Base-by-base conservation (phyloP, 2,329 filamentous ascomycete species). In the Aspergillus eucalypticola region DNA sequence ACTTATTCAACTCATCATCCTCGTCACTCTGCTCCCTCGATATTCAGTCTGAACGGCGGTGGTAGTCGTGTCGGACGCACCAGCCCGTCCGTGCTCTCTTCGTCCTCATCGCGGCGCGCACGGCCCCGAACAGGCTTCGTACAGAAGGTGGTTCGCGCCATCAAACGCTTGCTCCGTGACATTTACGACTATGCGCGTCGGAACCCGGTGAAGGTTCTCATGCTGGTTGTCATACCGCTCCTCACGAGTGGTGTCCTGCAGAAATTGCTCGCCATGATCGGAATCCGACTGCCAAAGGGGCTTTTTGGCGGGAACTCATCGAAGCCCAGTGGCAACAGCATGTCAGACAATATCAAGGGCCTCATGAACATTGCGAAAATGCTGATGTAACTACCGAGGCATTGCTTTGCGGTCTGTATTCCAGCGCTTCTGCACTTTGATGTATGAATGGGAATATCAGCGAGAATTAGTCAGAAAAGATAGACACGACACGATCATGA, bases 191-290 rank as follows among this genome's bases (percentile, higher is more conserved):
- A 94, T 78, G 90, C 91, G 69, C 89, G 91, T 73, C 84, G 87
- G 39, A 89, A 97, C 78, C 94, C 93, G 0, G 79, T 92, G 72
- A 96, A 96, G 79, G 90, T 96, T 51, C 90, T 97, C 80, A 83
- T 91, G 81, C 85, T 92, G 63, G 89, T 96, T 64, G 84, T 97
- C 69, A 87, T 97, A 84, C 94, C 94, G 8, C 83, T 98, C 60
- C 81, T 97, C 69, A 92, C 89, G 1, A 91, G 91, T 54, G 94
- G 94, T 32, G 89, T 91, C 27, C 78, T 97, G 66, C 88, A 88
- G 8, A 90, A 89, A 50, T 81, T 97, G 48, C 84, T 96, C 49
- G 85, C 86, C 39, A 87, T 88, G 72, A 90, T 97, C 75, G 93
- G 93, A 21, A 81, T 98, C 62, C 84, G 88, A 63, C 76, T 96